Percentiles rank a stretch among this genome's conserved stretches.
These are phyloP conservation scores for Sporothrix protearum DNA, from an alignment of 2,329 filamentous ascomycete species.

Conservation along the genomic window DNA sequence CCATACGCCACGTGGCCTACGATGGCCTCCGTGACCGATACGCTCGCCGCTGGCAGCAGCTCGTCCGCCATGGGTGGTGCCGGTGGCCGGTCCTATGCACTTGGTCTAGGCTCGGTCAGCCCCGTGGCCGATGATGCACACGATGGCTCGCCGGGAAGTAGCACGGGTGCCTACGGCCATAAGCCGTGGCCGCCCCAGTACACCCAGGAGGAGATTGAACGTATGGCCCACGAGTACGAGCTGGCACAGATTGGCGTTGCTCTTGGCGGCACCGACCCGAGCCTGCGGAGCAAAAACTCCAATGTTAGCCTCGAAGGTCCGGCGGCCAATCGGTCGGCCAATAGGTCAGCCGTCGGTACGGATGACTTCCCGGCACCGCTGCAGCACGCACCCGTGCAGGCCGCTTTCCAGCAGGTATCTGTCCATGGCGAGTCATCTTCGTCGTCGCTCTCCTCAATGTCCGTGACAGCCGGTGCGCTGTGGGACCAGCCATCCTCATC, in stretches of 20 bases:
- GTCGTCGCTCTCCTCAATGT: slow-evolving; percentile 20
- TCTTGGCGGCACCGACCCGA: slow-evolving; percentile 40
- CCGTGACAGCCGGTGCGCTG: slow-evolving; percentile 14
- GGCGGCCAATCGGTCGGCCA: neutral
- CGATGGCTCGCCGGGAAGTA: neutral
- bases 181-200: neutral
- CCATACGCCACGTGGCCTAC: slow-evolving; percentile 39
- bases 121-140: neutral
- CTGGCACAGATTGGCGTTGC: slow-evolving; percentile 42
- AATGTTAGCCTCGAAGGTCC: slow-evolving; percentile 30
- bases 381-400: neutral
- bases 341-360: neutral
- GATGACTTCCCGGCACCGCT: neutral
- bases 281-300: slow-evolving; percentile 34
- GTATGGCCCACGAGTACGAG: slow-evolving; percentile 31
- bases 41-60: slow-evolving; percentile 22
- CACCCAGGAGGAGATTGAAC: slow-evolving; percentile 32
- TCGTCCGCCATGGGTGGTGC: slow-evolving; percentile 4
- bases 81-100: neutral
- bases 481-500: slow-evolving; percentile 23
- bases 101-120: neutral
- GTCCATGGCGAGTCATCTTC: neutral
- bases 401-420: neutral
- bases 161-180: neutral
- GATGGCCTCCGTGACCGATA: slow-evolving; percentile 16